Conservation (phyloP, 805 yeast species). For the Zygosaccharomyces lentus region DNA sequence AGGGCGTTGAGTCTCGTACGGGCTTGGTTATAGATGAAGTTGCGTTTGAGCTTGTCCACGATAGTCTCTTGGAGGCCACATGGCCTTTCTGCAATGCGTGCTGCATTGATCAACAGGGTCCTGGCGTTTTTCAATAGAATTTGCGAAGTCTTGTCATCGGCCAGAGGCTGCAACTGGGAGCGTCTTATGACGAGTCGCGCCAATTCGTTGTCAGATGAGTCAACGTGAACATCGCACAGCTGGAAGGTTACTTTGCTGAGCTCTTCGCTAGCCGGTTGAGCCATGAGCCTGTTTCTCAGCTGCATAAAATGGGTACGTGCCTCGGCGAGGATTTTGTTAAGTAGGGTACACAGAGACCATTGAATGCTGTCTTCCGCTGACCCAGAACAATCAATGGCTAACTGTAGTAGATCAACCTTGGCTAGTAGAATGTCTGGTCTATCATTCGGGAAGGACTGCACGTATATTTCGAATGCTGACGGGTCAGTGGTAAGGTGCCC, state of each 20-base stretch:
- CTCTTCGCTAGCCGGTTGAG: conserved; percentile 16
- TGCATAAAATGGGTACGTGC: conserved; percentile 16
- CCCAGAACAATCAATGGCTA: conserved; percentile 16
- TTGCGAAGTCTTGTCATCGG: conserved; percentile 10
- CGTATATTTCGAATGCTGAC: conserved; percentile 10
- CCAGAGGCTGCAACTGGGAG: background rate
- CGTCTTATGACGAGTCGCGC: conserved; percentile 20
- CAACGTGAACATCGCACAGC: conserved; percentile 24
- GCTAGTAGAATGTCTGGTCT: conserved; percentile 14
- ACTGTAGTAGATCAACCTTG: conserved; percentile 20
- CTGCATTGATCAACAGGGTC: conserved; percentile 24
- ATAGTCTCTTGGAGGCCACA: conserved; percentile 33
- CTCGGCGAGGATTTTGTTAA: conserved; percentile 17
- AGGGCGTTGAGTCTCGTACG: conserved; percentile 16
- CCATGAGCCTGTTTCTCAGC: conserved; percentile 12
- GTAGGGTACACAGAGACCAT: conserved; percentile 24
- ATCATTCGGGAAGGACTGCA: conserved; percentile 2
- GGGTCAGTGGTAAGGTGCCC: conserved; percentile 10
- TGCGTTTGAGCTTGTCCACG: conserved; percentile 29
- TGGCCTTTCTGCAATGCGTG: conserved; percentile 24
- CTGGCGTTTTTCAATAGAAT: conserved; percentile 26
- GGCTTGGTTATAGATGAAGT: conserved; percentile 28
- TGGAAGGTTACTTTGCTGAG: conserved; percentile 27
- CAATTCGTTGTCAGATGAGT: conserved; percentile 27
- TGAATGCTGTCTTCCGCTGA: background rate